phyloP scores from a whole-genome alignment of 208 protist species.

The Leptomonas pyrrhocoris region DNA sequence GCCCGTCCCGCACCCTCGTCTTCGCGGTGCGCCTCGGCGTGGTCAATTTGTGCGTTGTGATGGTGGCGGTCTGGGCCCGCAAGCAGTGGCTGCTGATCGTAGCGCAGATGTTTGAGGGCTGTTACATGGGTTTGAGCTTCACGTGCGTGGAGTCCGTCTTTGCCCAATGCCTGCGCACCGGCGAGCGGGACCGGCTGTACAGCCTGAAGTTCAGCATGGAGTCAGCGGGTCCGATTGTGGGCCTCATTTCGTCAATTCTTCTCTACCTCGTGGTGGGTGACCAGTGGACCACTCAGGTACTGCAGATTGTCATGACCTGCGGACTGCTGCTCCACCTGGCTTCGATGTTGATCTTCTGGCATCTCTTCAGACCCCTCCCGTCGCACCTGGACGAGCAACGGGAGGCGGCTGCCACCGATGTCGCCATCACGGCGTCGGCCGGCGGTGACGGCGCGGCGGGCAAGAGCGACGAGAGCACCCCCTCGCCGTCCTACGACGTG shows the following conservation, averaged over 20 bases:
- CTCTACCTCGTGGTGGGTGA: conserved; percentile 58
- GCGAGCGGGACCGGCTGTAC: conserved; percentile 70
- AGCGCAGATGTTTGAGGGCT: conserved; percentile 65
- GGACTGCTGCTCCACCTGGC: conserved; percentile 54
- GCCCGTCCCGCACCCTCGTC: conserved; percentile 57
- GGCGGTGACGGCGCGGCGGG: neutral
- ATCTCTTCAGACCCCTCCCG: conserved; percentile 53
- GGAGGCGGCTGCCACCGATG: conserved; percentile 4
- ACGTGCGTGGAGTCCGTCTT: conserved; percentile 73
- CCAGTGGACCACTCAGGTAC: conserved; percentile 47
- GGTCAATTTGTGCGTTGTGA: conserved; percentile 41
- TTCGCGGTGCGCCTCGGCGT: conserved; percentile 53
- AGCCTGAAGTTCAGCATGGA: conserved; percentile 75
- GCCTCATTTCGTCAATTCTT: conserved; percentile 48
- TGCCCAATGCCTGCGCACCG: conserved; percentile 61
- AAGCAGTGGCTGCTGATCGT: conserved; percentile 45
- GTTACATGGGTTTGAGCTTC: conserved; percentile 69
- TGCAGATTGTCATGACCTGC: conserved; percentile 58
- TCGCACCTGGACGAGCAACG: conserved; percentile 30
- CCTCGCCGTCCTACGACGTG: conserved; percentile 15
- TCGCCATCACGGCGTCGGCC: conserved; percentile 3
- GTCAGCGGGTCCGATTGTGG: conserved; percentile 56
- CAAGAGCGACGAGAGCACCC: conserved; percentile 3
- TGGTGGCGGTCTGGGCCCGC: conserved; percentile 40
- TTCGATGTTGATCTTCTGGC: conserved; percentile 56